phyloP scores from a whole-genome alignment of 345 rosid species.

The Sonneratia caseolaris region DNA sequence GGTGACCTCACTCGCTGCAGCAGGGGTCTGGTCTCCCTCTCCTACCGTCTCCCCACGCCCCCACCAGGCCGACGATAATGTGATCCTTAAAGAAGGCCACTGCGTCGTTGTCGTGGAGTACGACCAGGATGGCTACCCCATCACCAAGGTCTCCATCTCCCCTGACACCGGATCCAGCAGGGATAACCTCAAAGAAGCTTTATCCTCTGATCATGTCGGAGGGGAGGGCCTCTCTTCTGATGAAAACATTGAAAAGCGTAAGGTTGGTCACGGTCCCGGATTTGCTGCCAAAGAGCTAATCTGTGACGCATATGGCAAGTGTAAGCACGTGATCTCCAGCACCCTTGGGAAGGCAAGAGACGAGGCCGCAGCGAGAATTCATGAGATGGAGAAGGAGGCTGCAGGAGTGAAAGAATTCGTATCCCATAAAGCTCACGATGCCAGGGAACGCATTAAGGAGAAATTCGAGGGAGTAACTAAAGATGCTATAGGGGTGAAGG shows the following conservation, averaged over 20 bases:
- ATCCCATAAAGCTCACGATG: constrained; percentile 8
- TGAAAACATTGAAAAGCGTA: not conserved
- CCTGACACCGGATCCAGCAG: constrained; percentile 9
- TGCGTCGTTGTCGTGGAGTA: constrained; percentile 56
- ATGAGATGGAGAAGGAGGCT: constrained; percentile 13
- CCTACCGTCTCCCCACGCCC: constrained; percentile 8
- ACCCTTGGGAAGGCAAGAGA: constrained; percentile 36
- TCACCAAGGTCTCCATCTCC: constrained; percentile 53
- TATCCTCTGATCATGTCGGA: constrained; percentile 1
- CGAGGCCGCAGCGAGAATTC: constrained; percentile 10
- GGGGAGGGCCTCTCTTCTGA: not conserved
- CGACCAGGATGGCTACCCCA: constrained; percentile 47
- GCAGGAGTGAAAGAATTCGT: not conserved
- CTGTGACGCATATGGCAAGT: constrained; percentile 53
- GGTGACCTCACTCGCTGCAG: constrained; percentile 35
- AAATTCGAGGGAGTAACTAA: constrained; percentile 2
- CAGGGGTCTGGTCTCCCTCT: constrained; percentile 50
- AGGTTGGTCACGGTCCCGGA: not conserved
- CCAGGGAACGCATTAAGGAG: not conserved
- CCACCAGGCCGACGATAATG: constrained; percentile 14
- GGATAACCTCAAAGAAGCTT: constrained; percentile 13
- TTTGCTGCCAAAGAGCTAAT: constrained; percentile 34
- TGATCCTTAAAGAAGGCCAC: constrained; percentile 59
- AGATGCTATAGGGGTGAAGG: constrained; percentile 4
- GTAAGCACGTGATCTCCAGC: constrained; percentile 37